Evolutionary conservation across 2,329 filamentous ascomycete species (phyloP), one percentile per base, ranked within the genome.

Genomic region (Exophiala sp.): DNA sequence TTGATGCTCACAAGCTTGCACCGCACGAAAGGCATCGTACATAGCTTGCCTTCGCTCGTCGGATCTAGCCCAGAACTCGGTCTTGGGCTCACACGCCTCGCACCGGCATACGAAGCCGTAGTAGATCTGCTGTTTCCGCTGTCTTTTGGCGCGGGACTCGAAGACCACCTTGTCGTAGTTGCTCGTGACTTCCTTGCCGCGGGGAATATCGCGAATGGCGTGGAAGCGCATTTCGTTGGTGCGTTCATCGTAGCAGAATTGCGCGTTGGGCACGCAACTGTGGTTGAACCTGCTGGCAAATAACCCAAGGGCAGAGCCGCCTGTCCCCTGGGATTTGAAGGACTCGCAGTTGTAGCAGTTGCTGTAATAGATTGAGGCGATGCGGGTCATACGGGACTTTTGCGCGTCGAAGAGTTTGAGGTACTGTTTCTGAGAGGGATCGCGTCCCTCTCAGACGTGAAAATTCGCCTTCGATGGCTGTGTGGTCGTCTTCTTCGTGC

Each of bases 271-370:
- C 1, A 62, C 43, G 46, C 61, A 63, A 39, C 48, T 53, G 39
- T 63, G 61, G 38, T 63, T 63, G 53, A 63, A 47, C 3, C 61
- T 40, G 24, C 57, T 59, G n/a, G 54, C 39, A 8, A 62, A 10
- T 6, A 29, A 36, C 32, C 61, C 61, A 18, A 63, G 50, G n/a
- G 54, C 59, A 7, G 59, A 60, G 5, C 61, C 61, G 1, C 59
- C 61, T 20, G 20, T 34, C 11, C 47, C 50, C 32, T 35, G 40
- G 21, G 21, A 16, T 16, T 38, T n/a, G 43, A 57, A 55, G n/a
- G 34, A 35, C 14, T 57, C 53, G 36, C 56, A 54, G 20, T 61
- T 59, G 39, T 64, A 62, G 49, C 60, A 62, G 35, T 64, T 64
- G 38, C 54, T 58, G 46, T 60, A 62, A 44, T 62, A 64, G 18